Evolutionary conservation across 805 yeast genomes (phyloP).

Genomic region (Dipodascus albidus): DNA sequence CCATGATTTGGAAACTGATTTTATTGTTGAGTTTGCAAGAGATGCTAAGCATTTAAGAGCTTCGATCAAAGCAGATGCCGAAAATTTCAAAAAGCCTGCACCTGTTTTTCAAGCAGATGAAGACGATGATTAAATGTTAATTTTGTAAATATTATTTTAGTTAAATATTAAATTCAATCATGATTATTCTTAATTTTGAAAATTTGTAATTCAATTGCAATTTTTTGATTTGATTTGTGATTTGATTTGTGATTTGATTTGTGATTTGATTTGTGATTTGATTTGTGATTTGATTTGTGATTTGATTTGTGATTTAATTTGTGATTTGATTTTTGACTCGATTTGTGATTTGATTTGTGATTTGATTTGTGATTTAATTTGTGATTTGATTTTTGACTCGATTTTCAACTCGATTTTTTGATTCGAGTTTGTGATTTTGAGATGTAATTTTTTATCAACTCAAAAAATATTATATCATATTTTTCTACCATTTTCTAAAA

Average conservation of each 20-base stretch:
- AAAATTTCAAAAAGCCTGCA: slow-evolving; percentile 13
- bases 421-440: no score
- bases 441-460: background rate
- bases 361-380: no score
- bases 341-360: no score
- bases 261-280: no score
- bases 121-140: slow-evolving; percentile 6
- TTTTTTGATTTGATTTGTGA: no score
- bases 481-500: background rate
- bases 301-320: no score
- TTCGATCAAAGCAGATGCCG: slow-evolving; percentile 33
- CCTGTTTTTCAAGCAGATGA: slow-evolving; percentile 9
- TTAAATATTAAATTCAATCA: background rate
- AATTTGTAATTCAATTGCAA: no score
- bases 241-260: no score
- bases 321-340: no score
- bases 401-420: no score
- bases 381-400: no score
- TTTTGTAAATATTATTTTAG: background rate
- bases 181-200: background rate
- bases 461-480: background rate
- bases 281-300: no score
- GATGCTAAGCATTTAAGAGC: slow-evolving; percentile 36
- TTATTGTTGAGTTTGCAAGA: slow-evolving; percentile 63
- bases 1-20: slow-evolving; percentile 87